Evolutionary conservation across 257 asterid genomes (phyloP).

Genomic region (Dorcoceras hygrometricum): DNA sequence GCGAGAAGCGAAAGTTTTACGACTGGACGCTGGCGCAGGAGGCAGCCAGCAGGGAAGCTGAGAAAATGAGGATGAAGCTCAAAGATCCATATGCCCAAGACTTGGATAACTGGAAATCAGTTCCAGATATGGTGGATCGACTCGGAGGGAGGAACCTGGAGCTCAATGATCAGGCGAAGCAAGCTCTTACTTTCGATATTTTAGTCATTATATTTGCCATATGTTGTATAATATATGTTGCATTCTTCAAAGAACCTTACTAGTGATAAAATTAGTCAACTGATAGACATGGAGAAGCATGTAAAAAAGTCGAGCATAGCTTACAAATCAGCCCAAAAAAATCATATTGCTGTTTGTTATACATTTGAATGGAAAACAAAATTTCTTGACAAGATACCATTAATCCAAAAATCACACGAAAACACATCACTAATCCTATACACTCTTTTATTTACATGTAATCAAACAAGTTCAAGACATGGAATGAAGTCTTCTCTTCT

Average conservation of each 20-base stretch:
- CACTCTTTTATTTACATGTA: not conserved
- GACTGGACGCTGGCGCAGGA: slow-evolving; percentile 91
- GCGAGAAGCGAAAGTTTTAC: slow-evolving; percentile 68
- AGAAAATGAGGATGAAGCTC: slow-evolving; percentile 72
- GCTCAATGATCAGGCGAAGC: slow-evolving; percentile 72
- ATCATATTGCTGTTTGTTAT: not conserved
- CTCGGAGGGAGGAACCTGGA: slow-evolving; percentile 88
- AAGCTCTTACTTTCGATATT: slow-evolving; percentile 82
- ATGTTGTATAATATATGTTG: slow-evolving; percentile 58
- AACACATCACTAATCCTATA: not conserved
- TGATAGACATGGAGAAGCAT: not conserved
- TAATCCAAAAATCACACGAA: not conserved
- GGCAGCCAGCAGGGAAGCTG: slow-evolving; percentile 73
- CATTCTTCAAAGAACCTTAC: slow-evolving; percentile 67
- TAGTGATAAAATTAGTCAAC: slow-evolving; percentile 4
- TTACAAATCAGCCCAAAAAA: not conserved
- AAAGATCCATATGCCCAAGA: slow-evolving; percentile 67
- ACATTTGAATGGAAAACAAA: not conserved
- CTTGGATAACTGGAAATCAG: slow-evolving; percentile 42
- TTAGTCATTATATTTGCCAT: slow-evolving; percentile 59
- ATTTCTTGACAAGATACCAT: not conserved
- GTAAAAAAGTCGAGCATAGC: not conserved
- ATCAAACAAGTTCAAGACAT: not conserved
- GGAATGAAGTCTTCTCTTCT: not conserved
- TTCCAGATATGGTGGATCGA: slow-evolving; percentile 84